Evolutionary conservation across 257 asterid genomes (phyloP).

Genomic region (Petunia secreta): DNA sequence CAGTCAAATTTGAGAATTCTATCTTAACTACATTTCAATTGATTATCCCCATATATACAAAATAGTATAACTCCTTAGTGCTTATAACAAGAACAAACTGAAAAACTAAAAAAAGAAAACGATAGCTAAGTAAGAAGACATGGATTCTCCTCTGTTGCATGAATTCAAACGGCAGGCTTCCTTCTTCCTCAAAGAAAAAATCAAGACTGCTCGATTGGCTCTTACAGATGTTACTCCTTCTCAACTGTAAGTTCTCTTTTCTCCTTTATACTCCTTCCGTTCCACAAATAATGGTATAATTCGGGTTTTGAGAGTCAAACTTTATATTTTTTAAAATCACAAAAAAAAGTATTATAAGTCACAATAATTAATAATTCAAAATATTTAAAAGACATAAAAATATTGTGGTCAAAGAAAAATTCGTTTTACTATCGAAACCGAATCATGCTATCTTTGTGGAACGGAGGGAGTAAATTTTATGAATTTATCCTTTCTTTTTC

Average conservation of each 20-base stretch:
- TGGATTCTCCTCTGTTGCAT: slow-evolving; percentile 50
- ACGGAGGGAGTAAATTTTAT: neutral
- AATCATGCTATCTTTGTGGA: no score
- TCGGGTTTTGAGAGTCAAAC: no score
- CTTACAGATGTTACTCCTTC: slow-evolving; percentile 74
- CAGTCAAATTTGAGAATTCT: neutral
- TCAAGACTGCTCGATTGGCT: slow-evolving; percentile 80
- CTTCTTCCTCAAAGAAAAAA: slow-evolving; percentile 74
- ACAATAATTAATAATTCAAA: no score
- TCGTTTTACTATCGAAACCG: no score
- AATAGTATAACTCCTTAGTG: no score
- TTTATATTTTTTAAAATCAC: no score
- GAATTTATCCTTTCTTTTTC: neutral
- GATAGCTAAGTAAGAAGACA: slow-evolving; percentile 10
- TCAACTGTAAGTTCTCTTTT: slow-evolving; percentile 55
- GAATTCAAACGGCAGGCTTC: slow-evolving; percentile 89
- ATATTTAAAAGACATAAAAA: no score
- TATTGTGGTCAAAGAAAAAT: no score
- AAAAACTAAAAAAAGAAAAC: neutral
- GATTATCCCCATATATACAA: neutral
- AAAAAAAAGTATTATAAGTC: no score
- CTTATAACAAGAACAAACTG: no score
- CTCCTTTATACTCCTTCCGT: no score
- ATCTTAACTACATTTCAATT: neutral
- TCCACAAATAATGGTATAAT: no score